These are phyloP conservation scores for Rhodotorula sp. DNA, from an alignment of 1,284 basidiomycete species.

Conservation along the genomic window DNA sequence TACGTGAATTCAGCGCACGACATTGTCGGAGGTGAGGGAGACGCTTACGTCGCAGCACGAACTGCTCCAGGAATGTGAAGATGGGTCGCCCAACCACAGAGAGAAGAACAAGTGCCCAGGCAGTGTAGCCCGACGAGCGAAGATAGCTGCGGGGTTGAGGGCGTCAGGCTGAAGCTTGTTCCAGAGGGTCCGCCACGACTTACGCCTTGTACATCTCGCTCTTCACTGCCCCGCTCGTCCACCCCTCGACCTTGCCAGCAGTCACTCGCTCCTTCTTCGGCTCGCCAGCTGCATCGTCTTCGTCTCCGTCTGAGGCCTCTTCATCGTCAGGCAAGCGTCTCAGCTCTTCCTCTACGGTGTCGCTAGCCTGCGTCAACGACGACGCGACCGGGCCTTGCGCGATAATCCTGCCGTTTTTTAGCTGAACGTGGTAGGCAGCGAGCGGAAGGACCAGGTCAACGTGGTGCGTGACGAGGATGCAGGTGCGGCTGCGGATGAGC, in stretches of 20 bases:
- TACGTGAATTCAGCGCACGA: neutral
- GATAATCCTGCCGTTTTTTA: constrained; percentile 77
- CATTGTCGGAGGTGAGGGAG: too few relatives aligned
- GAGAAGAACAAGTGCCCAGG: constrained; percentile 24
- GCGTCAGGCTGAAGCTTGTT: neutral
- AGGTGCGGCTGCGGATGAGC: constrained; percentile 64
- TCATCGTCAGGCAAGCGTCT: neutral
- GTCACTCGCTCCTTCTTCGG: neutral
- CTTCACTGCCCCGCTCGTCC: constrained; percentile 32
- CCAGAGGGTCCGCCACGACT: neutral
- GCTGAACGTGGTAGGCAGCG: constrained; percentile 57
- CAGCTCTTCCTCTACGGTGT: neutral
- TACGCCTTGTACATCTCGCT: constrained; percentile 27
- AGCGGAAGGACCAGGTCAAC: constrained; percentile 47
- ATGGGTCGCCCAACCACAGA: constrained; percentile 20
- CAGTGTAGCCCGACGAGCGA: constrained; percentile 13
- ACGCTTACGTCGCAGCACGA: constrained; percentile 28
- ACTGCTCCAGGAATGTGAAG: constrained; percentile 30
- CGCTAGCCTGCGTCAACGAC: neutral
- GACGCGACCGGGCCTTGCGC: constrained; percentile 58
- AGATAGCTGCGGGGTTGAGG: constrained; percentile 28
- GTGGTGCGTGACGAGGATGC: constrained; percentile 89
- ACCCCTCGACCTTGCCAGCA: constrained; percentile 15
- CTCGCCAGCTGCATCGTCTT: neutral
- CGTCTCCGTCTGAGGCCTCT: neutral